A percentile compares a stretch with the other conserved stretches of the same genome.
These are phyloP conservation scores for Zygosaccharomyces pseudorouxii DNA, from an alignment of 805 yeast species.

Conservation along the genomic window DNA sequence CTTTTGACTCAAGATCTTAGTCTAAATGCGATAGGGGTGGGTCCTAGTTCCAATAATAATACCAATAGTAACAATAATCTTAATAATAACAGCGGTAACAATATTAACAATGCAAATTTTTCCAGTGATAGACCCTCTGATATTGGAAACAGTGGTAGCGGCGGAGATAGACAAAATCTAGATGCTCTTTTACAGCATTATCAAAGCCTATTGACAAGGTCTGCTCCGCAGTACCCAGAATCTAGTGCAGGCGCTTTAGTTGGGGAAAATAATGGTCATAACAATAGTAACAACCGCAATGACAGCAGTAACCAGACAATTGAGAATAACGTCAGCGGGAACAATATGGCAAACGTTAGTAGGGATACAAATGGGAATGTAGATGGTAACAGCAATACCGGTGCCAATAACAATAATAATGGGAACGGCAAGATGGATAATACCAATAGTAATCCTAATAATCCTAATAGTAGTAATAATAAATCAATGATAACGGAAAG, in stretches of 20 bases:
- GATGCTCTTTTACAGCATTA: constrained; percentile 31
- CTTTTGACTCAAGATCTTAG: constrained; percentile 6
- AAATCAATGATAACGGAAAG: constrained; percentile 15
- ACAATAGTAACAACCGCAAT: not conserved
- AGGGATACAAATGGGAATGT: not conserved
- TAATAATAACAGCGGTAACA: constrained; percentile 6
- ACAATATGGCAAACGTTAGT: not conserved
- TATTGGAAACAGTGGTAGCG: constrained; percentile 3
- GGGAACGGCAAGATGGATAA: not conserved
- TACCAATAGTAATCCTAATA: not conserved
- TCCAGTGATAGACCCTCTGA: constrained; percentile 1
- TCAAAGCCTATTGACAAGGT: constrained; percentile 23
- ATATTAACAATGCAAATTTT: not conserved
- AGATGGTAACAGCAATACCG: not conserved
- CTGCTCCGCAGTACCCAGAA: constrained; percentile 8
- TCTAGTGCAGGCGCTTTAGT: constrained; percentile 3
- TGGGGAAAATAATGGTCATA: not conserved
- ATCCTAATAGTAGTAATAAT: constrained; percentile 7
- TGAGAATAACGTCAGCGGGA: constrained; percentile 1
- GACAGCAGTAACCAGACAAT: not conserved
- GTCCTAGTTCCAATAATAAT: not conserved
- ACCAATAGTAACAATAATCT: constrained; percentile 4
- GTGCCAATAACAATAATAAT: not conserved
- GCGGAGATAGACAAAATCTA: constrained; percentile 23
- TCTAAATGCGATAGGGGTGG: constrained; percentile 3